Conservation (phyloP, 176 grass and related monocot genomes). For the Hyparrhenia diplandra region DNA sequence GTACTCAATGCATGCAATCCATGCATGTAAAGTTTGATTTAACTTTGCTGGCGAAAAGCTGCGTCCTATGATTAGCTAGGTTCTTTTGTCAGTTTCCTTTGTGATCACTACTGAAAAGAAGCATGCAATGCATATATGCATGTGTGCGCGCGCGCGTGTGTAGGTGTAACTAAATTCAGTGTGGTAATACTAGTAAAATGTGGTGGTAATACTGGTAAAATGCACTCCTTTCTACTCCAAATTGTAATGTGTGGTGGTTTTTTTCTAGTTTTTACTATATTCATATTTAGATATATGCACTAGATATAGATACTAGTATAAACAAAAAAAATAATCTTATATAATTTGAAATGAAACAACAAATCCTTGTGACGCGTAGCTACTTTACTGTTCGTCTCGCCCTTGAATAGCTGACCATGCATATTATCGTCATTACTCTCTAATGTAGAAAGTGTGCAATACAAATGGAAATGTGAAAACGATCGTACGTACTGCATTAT, state of each 20-base stretch:
- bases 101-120: background rate
- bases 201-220: no score
- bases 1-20: slow-evolving; percentile 7
- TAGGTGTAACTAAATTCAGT: background rate
- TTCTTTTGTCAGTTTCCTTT: slow-evolving; percentile 18
- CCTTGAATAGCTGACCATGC: no score
- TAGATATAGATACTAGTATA: no score
- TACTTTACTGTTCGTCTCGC: no score
- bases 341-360: no score
- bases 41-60: slow-evolving; percentile 35
- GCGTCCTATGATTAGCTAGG: slow-evolving; percentile 29
- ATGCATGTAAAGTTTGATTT: slow-evolving; percentile 33
- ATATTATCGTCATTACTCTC: background rate
- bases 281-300: no score
- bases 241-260: no score
- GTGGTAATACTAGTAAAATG: no score
- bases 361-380: no score
- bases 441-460: background rate
- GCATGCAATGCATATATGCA: background rate
- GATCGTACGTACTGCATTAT: slow-evolving; percentile 1
- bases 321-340: no score
- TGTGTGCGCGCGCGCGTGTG: background rate
- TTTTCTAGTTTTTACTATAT: no score
- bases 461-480: slow-evolving; percentile 20
- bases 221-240: no score